Percentiles rank a stretch among this genome's conserved stretches.
Evolutionary conservation across 2,329 filamentous ascomycete genomes (phyloP).

Genomic region (Verticillium nubilum): DNA sequence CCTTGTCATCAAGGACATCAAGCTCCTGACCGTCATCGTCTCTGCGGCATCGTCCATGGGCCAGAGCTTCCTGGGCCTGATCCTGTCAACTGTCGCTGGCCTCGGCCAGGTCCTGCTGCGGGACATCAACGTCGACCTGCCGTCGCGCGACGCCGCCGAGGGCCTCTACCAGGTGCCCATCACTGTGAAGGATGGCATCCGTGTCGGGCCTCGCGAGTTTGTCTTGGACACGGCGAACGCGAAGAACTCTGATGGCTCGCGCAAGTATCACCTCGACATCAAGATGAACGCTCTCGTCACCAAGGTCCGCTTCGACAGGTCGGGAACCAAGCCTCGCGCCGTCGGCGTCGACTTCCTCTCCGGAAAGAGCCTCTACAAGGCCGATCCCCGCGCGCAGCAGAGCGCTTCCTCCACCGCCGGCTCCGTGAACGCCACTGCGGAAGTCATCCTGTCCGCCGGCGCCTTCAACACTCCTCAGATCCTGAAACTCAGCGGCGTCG

Average conservation of each 20-base stretch:
- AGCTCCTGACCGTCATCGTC: constrained; percentile 21
- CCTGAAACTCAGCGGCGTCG: constrained; percentile 60
- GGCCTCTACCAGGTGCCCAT: constrained; percentile 47
- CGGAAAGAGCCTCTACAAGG: constrained; percentile 33
- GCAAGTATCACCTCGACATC: constrained; percentile 34
- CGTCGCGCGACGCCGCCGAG: constrained; percentile 11
- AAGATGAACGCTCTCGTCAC: constrained; percentile 31
- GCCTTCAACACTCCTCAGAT: constrained; percentile 61
- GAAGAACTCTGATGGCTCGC: constrained; percentile 34
- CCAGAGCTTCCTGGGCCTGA: constrained; percentile 13
- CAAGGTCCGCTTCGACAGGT: constrained; percentile 31
- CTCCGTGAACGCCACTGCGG: constrained; percentile 26
- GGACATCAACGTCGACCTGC: constrained; percentile 22
- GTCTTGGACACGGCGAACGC: constrained; percentile 41
- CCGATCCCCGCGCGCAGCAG: constrained; percentile 29
- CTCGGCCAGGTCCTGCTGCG: constrained; percentile 20
- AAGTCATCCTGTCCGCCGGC: constrained; percentile 44
- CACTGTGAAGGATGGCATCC: constrained; percentile 33
- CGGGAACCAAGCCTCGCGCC: constrained; percentile 27
- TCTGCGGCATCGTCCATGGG: constrained; percentile 23
- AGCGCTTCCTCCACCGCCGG: constrained; percentile 16
- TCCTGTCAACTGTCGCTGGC: constrained; percentile 17
- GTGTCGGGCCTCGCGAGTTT: constrained; percentile 45
- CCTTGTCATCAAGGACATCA: constrained; percentile 20
- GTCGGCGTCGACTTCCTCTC: constrained; percentile 36